These are phyloP conservation scores for Vicia sativa DNA, from an alignment of 306 rosid genomes.

Conservation along the genomic window DNA sequence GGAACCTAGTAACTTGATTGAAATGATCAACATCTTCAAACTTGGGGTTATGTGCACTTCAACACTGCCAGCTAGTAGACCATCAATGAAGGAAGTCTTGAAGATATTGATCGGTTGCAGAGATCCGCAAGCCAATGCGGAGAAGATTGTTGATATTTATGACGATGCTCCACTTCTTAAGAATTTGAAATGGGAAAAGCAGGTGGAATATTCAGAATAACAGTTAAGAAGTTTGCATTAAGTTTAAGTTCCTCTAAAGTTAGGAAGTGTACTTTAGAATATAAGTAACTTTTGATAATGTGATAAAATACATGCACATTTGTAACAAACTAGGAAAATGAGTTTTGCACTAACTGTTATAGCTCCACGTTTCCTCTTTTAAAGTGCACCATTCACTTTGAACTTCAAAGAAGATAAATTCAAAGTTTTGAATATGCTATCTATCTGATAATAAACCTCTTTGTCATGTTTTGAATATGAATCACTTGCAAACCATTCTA, in stretches of 20 bases:
- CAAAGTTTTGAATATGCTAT: neutral
- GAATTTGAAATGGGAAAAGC: slow-evolving; percentile 28
- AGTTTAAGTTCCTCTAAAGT: neutral
- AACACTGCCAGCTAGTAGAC: slow-evolving; percentile 41
- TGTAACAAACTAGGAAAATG: neutral
- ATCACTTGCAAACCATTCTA: neutral
- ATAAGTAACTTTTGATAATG: neutral
- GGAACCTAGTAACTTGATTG: slow-evolving; percentile 33
- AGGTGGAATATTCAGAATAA: slow-evolving; percentile 17
- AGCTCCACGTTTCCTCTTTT: too few relatives aligned
- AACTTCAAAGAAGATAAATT: neutral
- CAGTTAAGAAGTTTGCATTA: neutral
- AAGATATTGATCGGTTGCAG: slow-evolving; percentile 21
- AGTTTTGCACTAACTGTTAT: too few relatives aligned
- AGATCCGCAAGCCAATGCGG: slow-evolving; percentile 30
- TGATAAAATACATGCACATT: slow-evolving; percentile 1
- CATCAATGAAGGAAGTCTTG: slow-evolving; percentile 45
- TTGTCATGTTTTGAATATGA: neutral
- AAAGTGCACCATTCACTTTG: neutral
- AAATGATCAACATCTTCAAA: slow-evolving; percentile 44
- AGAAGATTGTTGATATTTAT: slow-evolving; percentile 27
- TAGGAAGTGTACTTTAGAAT: slow-evolving; percentile 7
- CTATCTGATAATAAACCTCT: too few relatives aligned
- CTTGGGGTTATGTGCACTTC: slow-evolving; percentile 45
- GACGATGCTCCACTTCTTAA: slow-evolving; percentile 45